Base-by-base conservation (phyloP, 225 moss, liverwort and hornwort genomes). In the Asterella californica region DNA sequence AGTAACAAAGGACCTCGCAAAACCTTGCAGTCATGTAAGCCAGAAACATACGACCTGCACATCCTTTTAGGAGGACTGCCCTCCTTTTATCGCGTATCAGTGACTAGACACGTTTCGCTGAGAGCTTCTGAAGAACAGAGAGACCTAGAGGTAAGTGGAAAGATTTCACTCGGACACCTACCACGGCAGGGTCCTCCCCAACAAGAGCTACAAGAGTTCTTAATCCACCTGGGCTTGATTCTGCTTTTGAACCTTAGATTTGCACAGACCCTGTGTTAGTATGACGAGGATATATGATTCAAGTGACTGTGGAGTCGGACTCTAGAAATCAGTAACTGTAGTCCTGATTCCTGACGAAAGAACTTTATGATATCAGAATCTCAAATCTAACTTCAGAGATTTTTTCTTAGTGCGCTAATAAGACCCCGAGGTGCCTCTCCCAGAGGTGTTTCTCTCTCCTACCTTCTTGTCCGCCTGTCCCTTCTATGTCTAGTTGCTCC, bases 111-210 rank as follows among this genome's bases (percentile, higher is more conserved):
- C 9, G 27, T n/a, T 5, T 61, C 2, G n/a, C 7, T 61, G 9
- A 61, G n/a, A 61, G 61, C 61, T 10, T 61, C 32, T 30, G 65
- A 33, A 65, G 6, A 17, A 57, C 57, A 17, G 19, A 21, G 12
- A 36, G 67, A 47, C 5, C 47, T 42, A 71, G 71, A 71, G 25
- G 25, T 71, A 70, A 38, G 22, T 45, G 0, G 24, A 22, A 12
- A 72, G 24, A 17, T 72, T 0, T 6, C 49, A 21, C 0, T 46
- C 4, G 55, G 27, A 54, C 1, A 73, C 73, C 47, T 91, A 97
- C 97, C 86, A 86, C 82, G 49, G 93, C 91, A 46, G 93, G 93
- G 34, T 94, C 92, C 49, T 92, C 89, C 74, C 93, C 96, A 67
- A 87, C 92, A 60, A 93, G 84, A 75, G 91, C 94, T 79, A 97